Conservation (phyloP, 768 basidiomycete genomes). For the Mycena alexandri region DNA sequence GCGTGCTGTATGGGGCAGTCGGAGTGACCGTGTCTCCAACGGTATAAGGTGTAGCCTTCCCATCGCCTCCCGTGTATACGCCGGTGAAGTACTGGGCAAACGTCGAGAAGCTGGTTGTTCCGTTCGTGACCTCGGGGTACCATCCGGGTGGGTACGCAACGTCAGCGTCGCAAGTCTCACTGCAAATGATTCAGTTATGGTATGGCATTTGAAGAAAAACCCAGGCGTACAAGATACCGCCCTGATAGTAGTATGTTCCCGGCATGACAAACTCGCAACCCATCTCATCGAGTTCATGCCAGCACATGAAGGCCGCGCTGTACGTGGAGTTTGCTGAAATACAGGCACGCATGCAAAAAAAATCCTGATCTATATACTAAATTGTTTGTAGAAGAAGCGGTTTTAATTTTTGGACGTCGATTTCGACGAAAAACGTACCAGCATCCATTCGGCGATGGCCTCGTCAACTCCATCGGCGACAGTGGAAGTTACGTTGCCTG, state of each 20-base stretch:
- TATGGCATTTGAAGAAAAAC: conserved; percentile 7
- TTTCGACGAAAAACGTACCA: conserved; percentile 13
- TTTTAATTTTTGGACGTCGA: too few species aligned
- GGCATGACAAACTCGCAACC: conserved; percentile 62
- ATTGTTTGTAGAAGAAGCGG: too few species aligned
- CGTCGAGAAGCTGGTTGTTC: conserved; percentile 55
- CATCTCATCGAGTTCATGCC: conserved; percentile 46
- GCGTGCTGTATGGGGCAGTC: conserved; percentile 49
- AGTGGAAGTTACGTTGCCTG: conserved; percentile 57
- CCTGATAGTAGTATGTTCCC: conserved; percentile 55
- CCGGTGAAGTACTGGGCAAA: conserved; percentile 60
- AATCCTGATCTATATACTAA: conserved; percentile 49
- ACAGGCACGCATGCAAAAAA: conserved; percentile 57
- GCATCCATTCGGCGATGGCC: conserved; percentile 58
- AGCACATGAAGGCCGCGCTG: conserved; percentile 36
- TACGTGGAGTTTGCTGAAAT: conserved; percentile 58
- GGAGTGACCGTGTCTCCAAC: conserved; percentile 56
- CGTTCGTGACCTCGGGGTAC: conserved; percentile 55
- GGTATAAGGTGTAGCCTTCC: conserved; percentile 47
- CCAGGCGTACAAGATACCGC: conserved; percentile 49
- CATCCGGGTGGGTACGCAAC: conserved; percentile 61
- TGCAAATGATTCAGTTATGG: conserved; percentile 23
- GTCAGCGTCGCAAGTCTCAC: conserved; percentile 58
- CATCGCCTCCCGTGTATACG: conserved; percentile 44
- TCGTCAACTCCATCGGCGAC: conserved; percentile 51